Evolutionary conservation across 306 rosid species (phyloP).

Genomic region (Vigna mungo): DNA sequence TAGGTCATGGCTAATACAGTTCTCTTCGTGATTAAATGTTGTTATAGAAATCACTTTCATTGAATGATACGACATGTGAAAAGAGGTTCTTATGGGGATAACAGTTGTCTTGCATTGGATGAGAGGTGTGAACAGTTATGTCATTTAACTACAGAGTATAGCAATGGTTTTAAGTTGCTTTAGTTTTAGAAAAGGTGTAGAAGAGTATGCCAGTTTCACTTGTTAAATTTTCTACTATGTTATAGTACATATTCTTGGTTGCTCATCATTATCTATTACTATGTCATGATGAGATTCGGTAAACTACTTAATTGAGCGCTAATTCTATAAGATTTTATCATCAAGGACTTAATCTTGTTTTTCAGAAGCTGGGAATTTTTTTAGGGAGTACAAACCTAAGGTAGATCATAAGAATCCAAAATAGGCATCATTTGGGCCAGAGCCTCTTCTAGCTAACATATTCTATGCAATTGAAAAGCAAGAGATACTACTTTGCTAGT

Average conservation of each 20-base stretch:
- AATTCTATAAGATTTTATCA: not conserved
- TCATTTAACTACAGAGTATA: not conserved
- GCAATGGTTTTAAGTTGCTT: not conserved
- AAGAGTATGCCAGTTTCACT: not conserved
- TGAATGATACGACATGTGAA: not conserved
- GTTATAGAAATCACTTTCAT: not conserved
- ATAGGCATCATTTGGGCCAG: not conserved
- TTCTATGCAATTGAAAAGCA: not conserved
- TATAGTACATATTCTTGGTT: conserved; percentile 10
- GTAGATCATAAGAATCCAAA: not conserved
- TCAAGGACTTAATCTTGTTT: too few species aligned
- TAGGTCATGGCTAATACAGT: not conserved
- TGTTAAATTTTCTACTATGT: not conserved
- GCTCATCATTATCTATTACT: conserved; percentile 27
- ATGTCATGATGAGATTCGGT: not conserved
- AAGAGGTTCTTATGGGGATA: conserved; percentile 21
- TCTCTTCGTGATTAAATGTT: not conserved
- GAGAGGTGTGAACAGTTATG: conserved; percentile 5
- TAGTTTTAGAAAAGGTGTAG: not conserved
- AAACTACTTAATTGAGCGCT: not conserved
- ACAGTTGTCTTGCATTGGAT: not conserved
- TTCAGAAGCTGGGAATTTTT: too few species aligned
- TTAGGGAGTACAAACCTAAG: not conserved
- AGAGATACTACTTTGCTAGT: too few species aligned
- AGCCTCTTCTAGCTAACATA: not conserved